Evolutionary conservation across 345 rosid genomes (phyloP).

Genomic region (Luvunga scandens): DNA sequence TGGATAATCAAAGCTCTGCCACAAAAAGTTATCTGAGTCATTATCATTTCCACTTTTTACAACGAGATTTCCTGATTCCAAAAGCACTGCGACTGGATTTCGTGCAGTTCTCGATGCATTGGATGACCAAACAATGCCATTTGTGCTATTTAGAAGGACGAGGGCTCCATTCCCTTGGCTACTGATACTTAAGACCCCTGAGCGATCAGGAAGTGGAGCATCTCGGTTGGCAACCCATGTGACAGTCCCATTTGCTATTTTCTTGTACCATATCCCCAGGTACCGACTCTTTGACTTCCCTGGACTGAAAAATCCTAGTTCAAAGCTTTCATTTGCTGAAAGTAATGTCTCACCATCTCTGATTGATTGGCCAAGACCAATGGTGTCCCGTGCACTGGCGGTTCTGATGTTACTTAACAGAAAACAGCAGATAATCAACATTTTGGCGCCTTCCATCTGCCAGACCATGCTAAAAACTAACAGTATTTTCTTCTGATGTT

Average conservation of each 20-base stretch:
- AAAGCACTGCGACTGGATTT: slow-evolving; percentile 32
- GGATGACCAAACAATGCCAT: slow-evolving; percentile 29
- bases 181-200: slow-evolving; percentile 10
- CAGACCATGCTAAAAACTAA: neutral
- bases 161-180: neutral
- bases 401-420: neutral
- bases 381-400: slow-evolving; percentile 1
- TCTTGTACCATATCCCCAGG: slow-evolving; percentile 44
- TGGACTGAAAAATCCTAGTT: slow-evolving; percentile 38
- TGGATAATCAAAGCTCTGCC: slow-evolving; percentile 58
- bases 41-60: slow-evolving; percentile 23
- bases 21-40: slow-evolving; percentile 18
- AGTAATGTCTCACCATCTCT: slow-evolving; percentile 16
- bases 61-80: slow-evolving; percentile 47
- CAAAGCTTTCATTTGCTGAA: slow-evolving; percentile 25
- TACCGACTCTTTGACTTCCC: slow-evolving; percentile 25
- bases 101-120: slow-evolving; percentile 11
- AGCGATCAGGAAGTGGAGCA: neutral
- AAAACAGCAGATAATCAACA: neutral
- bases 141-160: neutral
- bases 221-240: slow-evolving; percentile 41
- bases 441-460: neutral
- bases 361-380: slow-evolving; percentile 8
- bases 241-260: slow-evolving; percentile 13
- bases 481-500: slow-evolving; percentile 9